These are phyloP conservation scores for Spongospora subterranea DNA, from an alignment of 208 protist genomes.

Conservation along the genomic window DNA sequence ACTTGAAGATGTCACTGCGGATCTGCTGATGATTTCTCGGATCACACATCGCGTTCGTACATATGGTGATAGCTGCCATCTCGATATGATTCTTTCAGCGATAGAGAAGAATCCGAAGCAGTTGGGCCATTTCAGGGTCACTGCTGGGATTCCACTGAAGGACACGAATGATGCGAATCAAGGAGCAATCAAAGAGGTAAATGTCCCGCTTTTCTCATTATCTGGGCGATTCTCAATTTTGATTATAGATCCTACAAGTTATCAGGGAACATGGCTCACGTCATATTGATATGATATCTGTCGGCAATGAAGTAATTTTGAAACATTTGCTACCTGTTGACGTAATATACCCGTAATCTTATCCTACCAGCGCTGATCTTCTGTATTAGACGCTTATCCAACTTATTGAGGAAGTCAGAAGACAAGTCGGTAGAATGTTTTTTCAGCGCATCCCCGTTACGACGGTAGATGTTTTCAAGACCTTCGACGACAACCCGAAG, in stretches of 20 bases:
- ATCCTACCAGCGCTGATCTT: not conserved
- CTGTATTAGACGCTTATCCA: not conserved
- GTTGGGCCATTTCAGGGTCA: not conserved
- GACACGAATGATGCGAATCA: not conserved
- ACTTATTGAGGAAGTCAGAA: not conserved
- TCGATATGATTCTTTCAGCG: not conserved
- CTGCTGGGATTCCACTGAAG: not conserved
- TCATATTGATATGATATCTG: constrained; percentile 24
- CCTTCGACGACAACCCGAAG: not conserved
- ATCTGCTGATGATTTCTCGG: not conserved
- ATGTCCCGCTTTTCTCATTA: not conserved
- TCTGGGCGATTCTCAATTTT: not conserved
- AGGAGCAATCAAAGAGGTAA: not conserved
- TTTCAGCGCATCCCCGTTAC: not conserved
- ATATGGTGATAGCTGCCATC: not conserved
- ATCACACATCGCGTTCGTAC: constrained; percentile 21
- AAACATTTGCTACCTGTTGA: constrained; percentile 27
- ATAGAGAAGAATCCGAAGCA: not conserved
- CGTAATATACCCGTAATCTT: not conserved
- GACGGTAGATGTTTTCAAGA: constrained; percentile 7
- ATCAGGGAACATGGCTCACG: constrained; percentile 32
- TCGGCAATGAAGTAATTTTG: constrained; percentile 38
- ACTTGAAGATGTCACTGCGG: not conserved
- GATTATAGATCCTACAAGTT: not conserved
- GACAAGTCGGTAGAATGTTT: not conserved